A percentile compares a stretch with the other conserved stretches of the same genome.
Evolutionary conservation across 2,329 filamentous ascomycete genomes (phyloP).

Genomic region (Rutstroemia sp.): DNA sequence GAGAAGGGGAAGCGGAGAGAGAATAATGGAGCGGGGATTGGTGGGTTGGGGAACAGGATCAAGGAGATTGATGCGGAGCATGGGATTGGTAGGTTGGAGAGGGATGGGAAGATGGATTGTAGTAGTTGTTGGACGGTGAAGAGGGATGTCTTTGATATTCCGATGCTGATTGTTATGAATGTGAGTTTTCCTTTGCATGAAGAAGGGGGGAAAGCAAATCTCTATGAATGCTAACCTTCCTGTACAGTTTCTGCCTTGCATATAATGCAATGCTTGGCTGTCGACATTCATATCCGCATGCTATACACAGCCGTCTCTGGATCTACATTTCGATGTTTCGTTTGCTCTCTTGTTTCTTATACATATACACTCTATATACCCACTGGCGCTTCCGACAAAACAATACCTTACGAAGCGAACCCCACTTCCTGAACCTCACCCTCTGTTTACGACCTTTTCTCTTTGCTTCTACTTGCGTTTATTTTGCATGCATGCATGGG

Average conservation of each 20-base stretch:
- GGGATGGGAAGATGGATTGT: constrained; percentile 87
- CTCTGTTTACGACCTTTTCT: too few relatives aligned
- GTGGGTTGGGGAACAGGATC: constrained; percentile 45
- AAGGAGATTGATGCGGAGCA: constrained; percentile 62
- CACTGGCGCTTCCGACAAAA: too few relatives aligned
- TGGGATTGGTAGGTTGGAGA: constrained; percentile 74
- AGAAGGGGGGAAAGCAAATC: not conserved
- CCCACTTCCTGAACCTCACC: too few relatives aligned
- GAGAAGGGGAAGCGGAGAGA: constrained; percentile 13
- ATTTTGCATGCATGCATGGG: not conserved
- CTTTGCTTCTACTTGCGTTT: too few relatives aligned
- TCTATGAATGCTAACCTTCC: not conserved
- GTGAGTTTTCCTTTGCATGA: constrained; percentile 50
- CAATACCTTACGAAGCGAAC: not conserved
- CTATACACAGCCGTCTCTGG: not conserved
- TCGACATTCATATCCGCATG: not conserved
- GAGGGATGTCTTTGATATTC: constrained; percentile 94
- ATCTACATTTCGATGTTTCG: not conserved
- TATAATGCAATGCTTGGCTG: constrained; percentile 26
- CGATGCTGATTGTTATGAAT: constrained; percentile 97
- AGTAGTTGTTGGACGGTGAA: constrained; percentile 97
- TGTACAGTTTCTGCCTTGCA: constrained; percentile 37
- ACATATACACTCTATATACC: too few relatives aligned
- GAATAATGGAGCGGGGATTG: constrained; percentile 18
- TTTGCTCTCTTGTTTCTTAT: too few relatives aligned